A percentile compares a stretch with the other conserved stretches of the same genome.
Evolutionary conservation across 2,329 filamentous ascomycete species (phyloP).

Genomic region (Colletotrichum higginsianum): DNA sequence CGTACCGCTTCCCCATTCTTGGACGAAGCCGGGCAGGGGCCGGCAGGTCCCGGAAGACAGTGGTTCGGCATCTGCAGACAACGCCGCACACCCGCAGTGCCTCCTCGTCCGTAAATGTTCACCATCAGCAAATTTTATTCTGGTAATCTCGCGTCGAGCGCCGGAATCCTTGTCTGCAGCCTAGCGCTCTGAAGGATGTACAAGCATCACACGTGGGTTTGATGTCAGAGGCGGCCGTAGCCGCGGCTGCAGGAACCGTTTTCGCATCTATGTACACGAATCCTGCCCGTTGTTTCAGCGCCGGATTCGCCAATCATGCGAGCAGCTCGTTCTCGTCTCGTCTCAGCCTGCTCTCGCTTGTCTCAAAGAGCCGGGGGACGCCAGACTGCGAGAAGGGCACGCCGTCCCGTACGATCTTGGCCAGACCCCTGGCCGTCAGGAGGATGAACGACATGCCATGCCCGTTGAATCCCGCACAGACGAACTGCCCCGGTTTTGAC

Average conservation of each 20-base stretch:
- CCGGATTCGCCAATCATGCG: not conserved
- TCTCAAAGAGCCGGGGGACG: slow-evolving; percentile 55
- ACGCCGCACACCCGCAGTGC: slow-evolving; percentile 1
- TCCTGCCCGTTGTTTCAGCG: not conserved
- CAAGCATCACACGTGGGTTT: not conserved
- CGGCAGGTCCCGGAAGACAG: slow-evolving; percentile 22
- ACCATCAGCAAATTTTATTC: not conserved
- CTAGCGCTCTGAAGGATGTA: not conserved
- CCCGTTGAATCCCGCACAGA: slow-evolving; percentile 65
- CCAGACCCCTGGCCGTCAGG: slow-evolving; percentile 56
- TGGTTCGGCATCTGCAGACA: slow-evolving; percentile 31
- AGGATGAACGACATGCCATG: slow-evolving; percentile 66
- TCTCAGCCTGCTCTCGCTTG: slow-evolving; percentile 49
- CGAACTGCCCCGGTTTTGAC: slow-evolving; percentile 54
- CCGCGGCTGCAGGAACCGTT: not conserved
- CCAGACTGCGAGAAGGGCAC: slow-evolving; percentile 54
- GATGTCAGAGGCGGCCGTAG: too few relatives aligned
- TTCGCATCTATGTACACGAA: not conserved
- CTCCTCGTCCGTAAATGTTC: not conserved
- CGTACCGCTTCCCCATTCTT: not conserved
- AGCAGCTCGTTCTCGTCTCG: slow-evolving; percentile 21
- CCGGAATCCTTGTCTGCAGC: not conserved
- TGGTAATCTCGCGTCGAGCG: not conserved
- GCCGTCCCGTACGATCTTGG: slow-evolving; percentile 54
- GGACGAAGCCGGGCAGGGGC: not conserved